phyloP scores from a whole-genome alignment of 306 rosid genomes.

The Amphicarpaea edgeworthii region DNA sequence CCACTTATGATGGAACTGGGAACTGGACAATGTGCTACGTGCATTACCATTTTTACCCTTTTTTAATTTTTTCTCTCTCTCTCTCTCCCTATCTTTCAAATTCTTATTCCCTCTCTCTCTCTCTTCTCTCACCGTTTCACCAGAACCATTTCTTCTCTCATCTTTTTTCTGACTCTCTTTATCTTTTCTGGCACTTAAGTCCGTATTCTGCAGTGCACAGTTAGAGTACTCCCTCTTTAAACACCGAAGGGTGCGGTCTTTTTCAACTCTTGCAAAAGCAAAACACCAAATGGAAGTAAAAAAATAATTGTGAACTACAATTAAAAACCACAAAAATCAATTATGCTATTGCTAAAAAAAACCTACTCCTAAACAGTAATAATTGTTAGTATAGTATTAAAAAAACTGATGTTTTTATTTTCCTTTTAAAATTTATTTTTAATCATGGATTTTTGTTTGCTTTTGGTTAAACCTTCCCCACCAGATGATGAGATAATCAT shows the following conservation, averaged over 20 bases:
- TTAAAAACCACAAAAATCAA: neutral
- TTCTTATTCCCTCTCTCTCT: slow-evolving; percentile 9
- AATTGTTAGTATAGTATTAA: slow-evolving; percentile 18
- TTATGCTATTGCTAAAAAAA: neutral
- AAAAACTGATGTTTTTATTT: neutral
- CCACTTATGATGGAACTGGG: slow-evolving; percentile 20
- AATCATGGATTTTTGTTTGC: slow-evolving; percentile 63
- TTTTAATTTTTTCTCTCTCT: neutral
- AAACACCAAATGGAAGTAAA: slow-evolving; percentile 1
- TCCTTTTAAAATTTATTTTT: slow-evolving; percentile 13
- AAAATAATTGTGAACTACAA: neutral
- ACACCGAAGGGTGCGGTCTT: slow-evolving; percentile 61
- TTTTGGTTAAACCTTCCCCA: slow-evolving; percentile 71
- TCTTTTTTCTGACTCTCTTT: slow-evolving; percentile 37
- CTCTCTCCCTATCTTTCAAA: slow-evolving; percentile 9
- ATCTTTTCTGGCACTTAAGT: slow-evolving; percentile 48
- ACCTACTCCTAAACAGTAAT: neutral
- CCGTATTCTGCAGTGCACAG: slow-evolving; percentile 59
- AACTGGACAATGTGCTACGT: neutral
- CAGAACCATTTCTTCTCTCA: slow-evolving; percentile 34
- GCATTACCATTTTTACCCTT: slow-evolving; percentile 35
- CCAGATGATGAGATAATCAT: slow-evolving; percentile 93
- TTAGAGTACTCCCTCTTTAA: slow-evolving; percentile 51
- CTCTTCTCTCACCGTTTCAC: slow-evolving; percentile 26
- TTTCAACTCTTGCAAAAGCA: slow-evolving; percentile 64